Base-by-base conservation (phyloP, 768 basidiomycete genomes). In the Xerocomellus dryophilus region DNA sequence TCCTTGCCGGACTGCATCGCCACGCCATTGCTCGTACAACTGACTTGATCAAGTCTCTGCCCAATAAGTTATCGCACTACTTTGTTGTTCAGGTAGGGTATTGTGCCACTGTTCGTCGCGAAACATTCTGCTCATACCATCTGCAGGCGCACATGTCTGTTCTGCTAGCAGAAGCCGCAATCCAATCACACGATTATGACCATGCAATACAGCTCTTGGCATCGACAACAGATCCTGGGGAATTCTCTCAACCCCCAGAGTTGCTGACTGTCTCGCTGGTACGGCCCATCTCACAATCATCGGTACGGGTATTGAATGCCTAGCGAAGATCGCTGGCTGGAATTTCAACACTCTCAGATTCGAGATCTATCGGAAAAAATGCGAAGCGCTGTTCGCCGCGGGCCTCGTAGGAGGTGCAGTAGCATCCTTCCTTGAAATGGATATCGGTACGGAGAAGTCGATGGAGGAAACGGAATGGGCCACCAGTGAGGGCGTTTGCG, bases 231-330 rank as follows among this genome's bases (percentile, higher is more conserved):
- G 41, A 52, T 34, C 51, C 41, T 14, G 54, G 50, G 15, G 40
- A 50, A 17, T 43, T 43, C 9, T 39, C 27, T 27, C 51, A 51
- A 5, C 40, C 39, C 17, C 43, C 55, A 4, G 60, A 61, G 48
- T 38, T 61, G 27, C 3, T 57, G 51, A 61, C 60, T 5, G 14
- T 61, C 29, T 61, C 60, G 1, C 21, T 61, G 60, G 60, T 61
- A 43, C 4, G 60, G 15, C 1, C 21, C 6, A 9, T 41, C 31
- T 31, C 17, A 17, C 3, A n/a, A 29, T 38, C 27, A 25, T 47
- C 8, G 5, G 35, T 5, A 21, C 27, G 27, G 8, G 9, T 44
- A 18, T 21, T 61, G 21, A 61, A 14, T 34, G 8, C 3, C 2
- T 20, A 15, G 25, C 8, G 9, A 57, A 61, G 60, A 53, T 61